These are phyloP conservation scores for Purpureocillium lavendulum DNA, from an alignment of 2,329 filamentous ascomycete species.

Conservation along the genomic window DNA sequence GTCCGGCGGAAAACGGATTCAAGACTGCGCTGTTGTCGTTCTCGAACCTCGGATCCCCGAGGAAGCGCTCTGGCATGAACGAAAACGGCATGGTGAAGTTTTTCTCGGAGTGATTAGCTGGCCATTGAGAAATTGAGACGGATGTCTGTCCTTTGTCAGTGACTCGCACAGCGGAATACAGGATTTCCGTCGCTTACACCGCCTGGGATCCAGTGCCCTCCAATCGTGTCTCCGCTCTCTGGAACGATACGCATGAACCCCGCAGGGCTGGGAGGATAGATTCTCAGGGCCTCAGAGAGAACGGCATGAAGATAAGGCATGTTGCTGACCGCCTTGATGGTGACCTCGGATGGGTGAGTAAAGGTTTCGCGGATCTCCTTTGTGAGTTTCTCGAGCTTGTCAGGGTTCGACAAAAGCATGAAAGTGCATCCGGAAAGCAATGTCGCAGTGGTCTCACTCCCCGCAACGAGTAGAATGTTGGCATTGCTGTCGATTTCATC, in stretches of 20 bases:
- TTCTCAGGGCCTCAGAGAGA: constrained; percentile 29
- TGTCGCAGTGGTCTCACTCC: constrained; percentile 21
- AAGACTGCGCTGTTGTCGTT: constrained; percentile 29
- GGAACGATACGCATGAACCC: constrained; percentile 17
- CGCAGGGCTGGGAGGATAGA: constrained; percentile 20
- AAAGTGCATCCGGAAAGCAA: constrained; percentile 15
- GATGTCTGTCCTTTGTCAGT: not conserved
- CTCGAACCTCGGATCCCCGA: constrained; percentile 24
- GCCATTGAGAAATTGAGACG: constrained; percentile 20
- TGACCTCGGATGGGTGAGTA: constrained; percentile 2
- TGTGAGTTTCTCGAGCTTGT: constrained; percentile 19
- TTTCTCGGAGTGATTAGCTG: constrained; percentile 27
- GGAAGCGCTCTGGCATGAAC: constrained; percentile 38
- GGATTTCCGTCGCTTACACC: constrained; percentile 12
- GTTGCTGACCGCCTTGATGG: constrained; percentile 1
- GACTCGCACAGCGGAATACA: not conserved
- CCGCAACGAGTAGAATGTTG: constrained; percentile 14
- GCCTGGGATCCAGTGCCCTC: constrained; percentile 19
- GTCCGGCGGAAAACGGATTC: constrained; percentile 37
- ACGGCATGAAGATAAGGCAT: constrained; percentile 20
- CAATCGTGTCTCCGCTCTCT: constrained; percentile 19
- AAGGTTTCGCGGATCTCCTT: constrained; percentile 17
- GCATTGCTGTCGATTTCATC: constrained; percentile 10
- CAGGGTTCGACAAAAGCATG: constrained; percentile 19
- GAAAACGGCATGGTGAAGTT: constrained; percentile 32